Base-by-base conservation (phyloP, 1,284 basidiomycete genomes). In the Tilletia walkeri region DNA sequence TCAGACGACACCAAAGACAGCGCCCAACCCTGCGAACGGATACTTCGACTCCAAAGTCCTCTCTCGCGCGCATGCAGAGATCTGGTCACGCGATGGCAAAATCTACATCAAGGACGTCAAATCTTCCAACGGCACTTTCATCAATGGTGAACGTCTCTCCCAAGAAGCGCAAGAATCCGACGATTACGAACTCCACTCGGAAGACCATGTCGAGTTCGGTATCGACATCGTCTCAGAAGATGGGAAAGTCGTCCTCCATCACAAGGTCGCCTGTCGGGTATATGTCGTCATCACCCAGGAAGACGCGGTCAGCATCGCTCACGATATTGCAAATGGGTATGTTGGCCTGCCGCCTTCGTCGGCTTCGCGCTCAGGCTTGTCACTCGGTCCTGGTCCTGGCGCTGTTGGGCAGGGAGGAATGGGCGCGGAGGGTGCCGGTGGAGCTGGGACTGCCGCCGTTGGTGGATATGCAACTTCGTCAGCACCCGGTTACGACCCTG, bases 171-270 rank as follows among this genome's bases (percentile, higher is more conserved):
- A 93, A 70, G 95, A 98, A 85, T 94, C 92, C 0, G 92, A 96
- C 45, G 92, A 94, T 0, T 95, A 90, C 76, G 93, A 97, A 85
- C 89, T 99, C 54, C 95, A 96, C 86, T 91, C 89, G 63, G 95
- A 96, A 79, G 95, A 98, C 83, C 91, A 95, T 75, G 90, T 93
- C 59, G 95, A 98, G 89, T 97, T 97, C 82, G 95, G 95, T 72
- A 99, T 99, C 83, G 96, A 99, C 86, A 99, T 99, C 74, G 92
- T 97, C 70, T 93, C 93, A 73, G 95, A 99, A 82, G 96, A 99
- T 86, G 97, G 96, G 87, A 94, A 94, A 85, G 94, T 94, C 0
- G 94, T 97, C 74, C 91, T 99, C 65, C 95, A 99, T 85, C 95
- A 98, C 86, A 98, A 98, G 84, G 96, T 99, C 50, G 93, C 95